A percentile compares a stretch with the other conserved stretches of the same genome.
Conservation (phyloP, 805 yeast species). For the Ogataea neopini region DNA sequence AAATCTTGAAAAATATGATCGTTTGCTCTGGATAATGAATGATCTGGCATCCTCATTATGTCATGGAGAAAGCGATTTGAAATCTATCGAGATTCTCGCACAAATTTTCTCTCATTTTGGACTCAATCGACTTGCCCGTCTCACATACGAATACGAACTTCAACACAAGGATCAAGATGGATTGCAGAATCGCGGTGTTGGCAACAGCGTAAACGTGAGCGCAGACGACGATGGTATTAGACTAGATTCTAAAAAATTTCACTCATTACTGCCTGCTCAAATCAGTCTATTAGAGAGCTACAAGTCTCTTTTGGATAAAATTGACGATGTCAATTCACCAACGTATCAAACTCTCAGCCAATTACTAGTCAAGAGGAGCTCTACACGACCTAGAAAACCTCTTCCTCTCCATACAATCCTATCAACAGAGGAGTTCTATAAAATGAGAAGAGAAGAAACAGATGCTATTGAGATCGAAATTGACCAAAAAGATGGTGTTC, state of each 20-base stretch:
- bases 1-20: conserved; percentile 20
- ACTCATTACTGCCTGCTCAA: conserved; percentile 35
- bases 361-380: conserved; percentile 6
- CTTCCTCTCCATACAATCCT: conserved; percentile 19
- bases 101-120: conserved; percentile 53
- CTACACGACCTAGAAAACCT: neutral
- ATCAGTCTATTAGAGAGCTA: conserved; percentile 23
- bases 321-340: conserved; percentile 19
- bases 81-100: conserved; percentile 49
- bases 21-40: conserved; percentile 42
- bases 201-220: conserved; percentile 12
- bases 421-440: conserved; percentile 16
- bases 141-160: conserved; percentile 59
- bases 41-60: conserved; percentile 66
- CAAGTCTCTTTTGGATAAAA: conserved; percentile 18
- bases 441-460: conserved; percentile 27
- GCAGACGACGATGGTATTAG: conserved; percentile 26
- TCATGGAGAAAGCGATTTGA: conserved; percentile 67
- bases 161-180: conserved; percentile 34
- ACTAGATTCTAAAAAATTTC: conserved; percentile 24
- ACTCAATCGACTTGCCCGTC: conserved; percentile 50
- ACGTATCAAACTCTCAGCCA: conserved; percentile 12
- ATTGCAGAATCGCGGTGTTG: conserved; percentile 32
- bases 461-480: conserved; percentile 24
- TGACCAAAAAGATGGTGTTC: conserved; percentile 11